Evolutionary conservation across 805 yeast genomes (phyloP).

Genomic region (Schwanniomyces yamadae): DNA sequence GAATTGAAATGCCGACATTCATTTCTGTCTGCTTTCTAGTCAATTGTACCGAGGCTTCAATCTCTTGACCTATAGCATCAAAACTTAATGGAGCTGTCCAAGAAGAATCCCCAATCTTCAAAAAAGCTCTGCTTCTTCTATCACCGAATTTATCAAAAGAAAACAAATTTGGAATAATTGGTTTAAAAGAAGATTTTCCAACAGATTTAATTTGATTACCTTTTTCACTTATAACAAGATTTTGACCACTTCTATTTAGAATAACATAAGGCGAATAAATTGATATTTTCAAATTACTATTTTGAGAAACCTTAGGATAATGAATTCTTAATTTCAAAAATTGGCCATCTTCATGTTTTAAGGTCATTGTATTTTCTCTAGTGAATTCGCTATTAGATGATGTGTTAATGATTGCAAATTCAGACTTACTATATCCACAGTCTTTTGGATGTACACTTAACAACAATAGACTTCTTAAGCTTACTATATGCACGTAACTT

Average conservation of each 20-base stretch:
- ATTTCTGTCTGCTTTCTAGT: slow-evolving; percentile 57
- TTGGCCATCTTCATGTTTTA: slow-evolving; percentile 67
- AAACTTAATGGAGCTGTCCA: slow-evolving; percentile 77
- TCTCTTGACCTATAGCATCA: slow-evolving; percentile 85
- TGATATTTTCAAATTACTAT: slow-evolving; percentile 61
- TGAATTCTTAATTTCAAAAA: slow-evolving; percentile 59
- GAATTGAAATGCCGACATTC: slow-evolving; percentile 69
- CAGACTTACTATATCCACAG: slow-evolving; percentile 62
- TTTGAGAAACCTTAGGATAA: slow-evolving; percentile 53
- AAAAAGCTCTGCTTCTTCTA: slow-evolving; percentile 61
- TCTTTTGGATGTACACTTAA: slow-evolving; percentile 66
- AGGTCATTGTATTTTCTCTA: slow-evolving; percentile 51
- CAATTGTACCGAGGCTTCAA: slow-evolving; percentile 50
- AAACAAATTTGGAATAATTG: slow-evolving; percentile 67
- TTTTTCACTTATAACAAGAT: slow-evolving; percentile 57
- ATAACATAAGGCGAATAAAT: slow-evolving; percentile 85
- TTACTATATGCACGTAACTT: slow-evolving; percentile 78
- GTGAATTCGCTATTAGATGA: slow-evolving; percentile 53
- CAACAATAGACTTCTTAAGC: slow-evolving; percentile 66
- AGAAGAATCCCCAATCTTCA: slow-evolving; percentile 65
- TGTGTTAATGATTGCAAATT: slow-evolving; percentile 71
- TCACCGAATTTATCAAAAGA: slow-evolving; percentile 67
- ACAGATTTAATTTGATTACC: slow-evolving; percentile 53
- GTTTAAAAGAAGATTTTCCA: slow-evolving; percentile 33
- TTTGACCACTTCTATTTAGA: slow-evolving; percentile 74